Base-by-base conservation (phyloP, 257 asterid genomes). In the Solanum clarkiae region DNA sequence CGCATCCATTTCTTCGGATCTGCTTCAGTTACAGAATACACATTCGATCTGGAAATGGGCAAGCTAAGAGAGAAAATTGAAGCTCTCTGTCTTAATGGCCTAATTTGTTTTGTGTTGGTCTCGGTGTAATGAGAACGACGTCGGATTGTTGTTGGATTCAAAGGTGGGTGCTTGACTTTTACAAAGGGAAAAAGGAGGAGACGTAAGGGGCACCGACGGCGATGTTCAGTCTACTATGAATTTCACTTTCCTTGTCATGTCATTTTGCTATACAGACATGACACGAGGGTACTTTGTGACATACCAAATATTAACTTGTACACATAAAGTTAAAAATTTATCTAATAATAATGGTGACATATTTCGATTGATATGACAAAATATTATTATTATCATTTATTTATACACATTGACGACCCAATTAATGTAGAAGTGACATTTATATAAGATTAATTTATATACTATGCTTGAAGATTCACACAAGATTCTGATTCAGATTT, bases 1-100 rank as follows among this genome's bases (percentile, higher is more conserved):
- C 81, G 92, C 92, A 83, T 96, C 99, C 98, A 96, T 96, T 65
- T 18, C 87, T 86, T 54, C 22, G 29, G 82, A 77, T 51, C 82
- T 77, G 17, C 6, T 77, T 49, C 44, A 16, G 29, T 18, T 29
- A 15, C 47, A 59, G 13, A 16, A 15, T 6, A 16, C 12, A 49
- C 82, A 77, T 77, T 77, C 63, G 82, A 53, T 51, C 62, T 75
- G 26, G 45, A 26, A 77, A 71, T 71, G 54, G 2, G 4, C 44
- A 22, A 10, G 80, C 55, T 70, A 8, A 45, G 59, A 45, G 6
- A 47, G 68, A 60, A 68, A 42, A 70, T 42, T 45, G 59, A 62
- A 62, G 70, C 55, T 4, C 13, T 51, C 13, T 1, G 3, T 56
- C 10, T 56, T 10, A 9, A 22, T 60, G 68, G 62, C n/a, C n/a